Conservation (phyloP, 2,329 filamentous ascomycete genomes). For the Falciphora oryzae region DNA sequence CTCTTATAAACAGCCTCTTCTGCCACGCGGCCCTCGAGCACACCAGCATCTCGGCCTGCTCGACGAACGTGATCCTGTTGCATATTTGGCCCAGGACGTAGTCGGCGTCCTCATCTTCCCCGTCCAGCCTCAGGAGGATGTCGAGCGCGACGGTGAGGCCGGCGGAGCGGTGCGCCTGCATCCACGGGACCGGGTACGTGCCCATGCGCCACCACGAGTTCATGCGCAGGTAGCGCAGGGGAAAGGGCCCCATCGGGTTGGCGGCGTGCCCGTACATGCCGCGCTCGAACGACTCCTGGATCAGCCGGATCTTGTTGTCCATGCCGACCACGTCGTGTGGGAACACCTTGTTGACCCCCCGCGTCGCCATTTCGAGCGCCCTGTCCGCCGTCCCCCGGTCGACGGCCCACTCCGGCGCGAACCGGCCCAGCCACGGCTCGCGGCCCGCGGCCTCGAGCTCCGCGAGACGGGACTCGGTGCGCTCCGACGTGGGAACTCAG, state of each 20-base stretch:
- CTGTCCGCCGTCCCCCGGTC: conserved; percentile 1
- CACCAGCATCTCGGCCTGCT: conserved; percentile 3
- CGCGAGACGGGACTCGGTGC: not conserved
- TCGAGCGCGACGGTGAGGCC: not conserved
- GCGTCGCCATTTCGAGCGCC: not conserved
- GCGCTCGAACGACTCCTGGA: not conserved
- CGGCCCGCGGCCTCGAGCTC: not conserved
- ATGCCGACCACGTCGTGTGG: not conserved
- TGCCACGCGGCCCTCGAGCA: conserved; percentile 5
- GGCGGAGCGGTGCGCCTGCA: conserved; percentile 1
- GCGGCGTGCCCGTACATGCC: not conserved
- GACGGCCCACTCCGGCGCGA: not conserved
- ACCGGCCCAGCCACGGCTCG: not conserved
- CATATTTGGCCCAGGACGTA: not conserved
- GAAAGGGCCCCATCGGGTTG: not conserved
- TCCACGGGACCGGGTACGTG: not conserved
- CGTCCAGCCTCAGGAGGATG: not conserved
- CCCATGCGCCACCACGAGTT: conserved; percentile 1
- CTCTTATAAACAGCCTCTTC: not conserved
- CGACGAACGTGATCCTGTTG: not conserved
- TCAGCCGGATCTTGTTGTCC: not conserved
- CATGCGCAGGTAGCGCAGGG: not conserved
- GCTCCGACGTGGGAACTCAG: not conserved
- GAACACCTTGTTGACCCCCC: not conserved
- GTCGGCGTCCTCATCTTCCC: not conserved